Percentiles rank a stretch among this genome's conserved stretches.
These are phyloP conservation scores for Leptosphaerulina australis DNA, from an alignment of 2,329 filamentous ascomycete species.

Conservation along the genomic window DNA sequence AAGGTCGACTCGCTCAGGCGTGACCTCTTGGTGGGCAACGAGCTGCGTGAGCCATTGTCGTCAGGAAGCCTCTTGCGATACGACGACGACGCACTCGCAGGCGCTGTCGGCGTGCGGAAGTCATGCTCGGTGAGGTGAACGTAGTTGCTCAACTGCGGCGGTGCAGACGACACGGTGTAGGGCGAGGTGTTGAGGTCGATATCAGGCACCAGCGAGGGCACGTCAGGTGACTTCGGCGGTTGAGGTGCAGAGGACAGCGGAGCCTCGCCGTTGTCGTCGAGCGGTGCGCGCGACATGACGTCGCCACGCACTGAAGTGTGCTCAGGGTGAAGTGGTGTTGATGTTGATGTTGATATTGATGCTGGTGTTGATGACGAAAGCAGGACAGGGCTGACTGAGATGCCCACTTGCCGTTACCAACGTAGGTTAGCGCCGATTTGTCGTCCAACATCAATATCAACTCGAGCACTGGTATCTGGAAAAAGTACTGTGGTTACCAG, in stretches of 20 bases:
- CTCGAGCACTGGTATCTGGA: no score
- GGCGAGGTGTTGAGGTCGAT: background rate
- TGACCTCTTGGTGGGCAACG: background rate
- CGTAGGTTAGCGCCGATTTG: no score
- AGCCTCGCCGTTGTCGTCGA: constrained; percentile 3
- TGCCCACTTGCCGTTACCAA: no score
- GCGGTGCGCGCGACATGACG: constrained; percentile 2
- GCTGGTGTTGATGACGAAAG: background rate
- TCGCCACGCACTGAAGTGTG: background rate
- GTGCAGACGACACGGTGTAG: background rate
- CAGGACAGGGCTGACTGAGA: background rate
- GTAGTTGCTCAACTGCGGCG: background rate
- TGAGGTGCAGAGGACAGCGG: background rate
- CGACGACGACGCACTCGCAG: background rate
- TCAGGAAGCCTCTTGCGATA: background rate
- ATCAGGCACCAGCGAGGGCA: constrained; percentile 3
- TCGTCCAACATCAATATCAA: no score
- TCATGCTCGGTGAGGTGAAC: background rate
- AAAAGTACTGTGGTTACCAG: no score
- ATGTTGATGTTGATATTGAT: no score
- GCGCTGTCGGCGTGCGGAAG: background rate
- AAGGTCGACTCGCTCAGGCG: constrained; percentile 1
- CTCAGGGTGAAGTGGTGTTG: no score
- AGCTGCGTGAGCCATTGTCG: constrained; percentile 1
- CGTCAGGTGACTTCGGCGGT: constrained; percentile 1